Evolutionary conservation across 768 basidiomycete species (phyloP).

Genomic region (Coprinopsis marcescibilis): DNA sequence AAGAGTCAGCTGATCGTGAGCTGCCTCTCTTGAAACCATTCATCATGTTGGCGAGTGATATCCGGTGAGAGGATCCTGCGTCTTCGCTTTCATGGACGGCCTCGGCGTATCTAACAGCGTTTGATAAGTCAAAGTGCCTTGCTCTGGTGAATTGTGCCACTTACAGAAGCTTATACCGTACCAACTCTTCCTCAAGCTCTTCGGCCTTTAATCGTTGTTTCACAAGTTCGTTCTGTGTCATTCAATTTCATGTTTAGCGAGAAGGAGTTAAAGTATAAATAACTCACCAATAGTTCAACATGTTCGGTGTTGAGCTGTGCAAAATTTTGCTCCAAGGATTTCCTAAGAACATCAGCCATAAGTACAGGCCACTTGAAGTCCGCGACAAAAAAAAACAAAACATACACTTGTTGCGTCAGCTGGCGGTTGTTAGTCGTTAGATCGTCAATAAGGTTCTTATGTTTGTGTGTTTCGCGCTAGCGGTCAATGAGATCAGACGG

Average conservation of each 20-base stretch:
- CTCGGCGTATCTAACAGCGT: slow-evolving; percentile 48
- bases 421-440: slow-evolving; percentile 75
- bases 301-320: slow-evolving; percentile 82
- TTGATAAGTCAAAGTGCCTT: not conserved
- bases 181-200: slow-evolving; percentile 89
- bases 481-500: not conserved
- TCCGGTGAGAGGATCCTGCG: slow-evolving; percentile 56
- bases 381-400: no score
- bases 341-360: slow-evolving; percentile 39
- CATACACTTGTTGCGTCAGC: slow-evolving; percentile 76
- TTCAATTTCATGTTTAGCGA: no score
- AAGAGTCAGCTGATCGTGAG: slow-evolving; percentile 14
- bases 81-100: slow-evolving; percentile 75
- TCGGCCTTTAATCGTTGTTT: slow-evolving; percentile 84
- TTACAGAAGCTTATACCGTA: slow-evolving; percentile 89
- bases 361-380: not conserved
- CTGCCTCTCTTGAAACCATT: slow-evolving; percentile 35
- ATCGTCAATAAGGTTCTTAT: slow-evolving; percentile 77
- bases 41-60: slow-evolving; percentile 46
- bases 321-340: slow-evolving; percentile 71
- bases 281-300: slow-evolving; percentile 61
- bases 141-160: slow-evolving; percentile 22
- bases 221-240: slow-evolving; percentile 80
- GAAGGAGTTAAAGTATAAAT: not conserved
- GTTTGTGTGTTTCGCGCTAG: slow-evolving; percentile 69